Evolutionary conservation across 768 basidiomycete genomes (phyloP).

Genomic region (Leucosporidium yakuticum): DNA sequence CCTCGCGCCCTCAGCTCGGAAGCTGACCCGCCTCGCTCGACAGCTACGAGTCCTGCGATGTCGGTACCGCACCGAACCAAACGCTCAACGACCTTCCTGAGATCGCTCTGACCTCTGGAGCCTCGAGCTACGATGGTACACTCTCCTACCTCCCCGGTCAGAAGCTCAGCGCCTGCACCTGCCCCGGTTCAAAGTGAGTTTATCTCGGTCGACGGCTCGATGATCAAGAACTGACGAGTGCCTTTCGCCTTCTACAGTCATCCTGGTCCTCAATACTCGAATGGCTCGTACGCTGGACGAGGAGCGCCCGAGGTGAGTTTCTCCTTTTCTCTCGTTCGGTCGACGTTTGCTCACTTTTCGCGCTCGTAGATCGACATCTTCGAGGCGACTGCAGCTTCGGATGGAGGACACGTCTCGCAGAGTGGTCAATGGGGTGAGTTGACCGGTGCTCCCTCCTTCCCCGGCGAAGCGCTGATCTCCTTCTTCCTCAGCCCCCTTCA

Average conservation of each 20-base stretch:
- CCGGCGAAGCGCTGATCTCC: background rate
- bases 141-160: slow-evolving; percentile 66
- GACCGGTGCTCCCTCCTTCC: background rate
- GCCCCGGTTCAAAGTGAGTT: slow-evolving; percentile 54
- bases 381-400: slow-evolving; percentile 35
- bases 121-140: slow-evolving; percentile 52
- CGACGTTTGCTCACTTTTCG: background rate
- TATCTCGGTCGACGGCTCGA: background rate
- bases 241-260: slow-evolving; percentile 26
- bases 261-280: slow-evolving; percentile 29
- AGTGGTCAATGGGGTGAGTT: slow-evolving; percentile 55
- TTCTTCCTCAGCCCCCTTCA: background rate
- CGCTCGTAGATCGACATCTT: slow-evolving; percentile 28
- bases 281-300: slow-evolving; percentile 35
- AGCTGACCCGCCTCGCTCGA: too few species aligned
- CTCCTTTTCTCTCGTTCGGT: background rate
- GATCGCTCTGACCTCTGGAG: background rate
- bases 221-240: too few species aligned
- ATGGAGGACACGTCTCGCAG: slow-evolving; percentile 62
- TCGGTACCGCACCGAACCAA: slow-evolving; percentile 60
- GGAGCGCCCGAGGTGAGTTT: slow-evolving; percentile 23
- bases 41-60: slow-evolving; percentile 57
- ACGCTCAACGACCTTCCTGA: slow-evolving; percentile 1
- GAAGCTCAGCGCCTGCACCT: slow-evolving; percentile 80
- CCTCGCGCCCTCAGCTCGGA: too few species aligned